Conservation (phyloP, 371 early-diverging fungal genomes). For the Lichtheimia hyalospora region DNA sequence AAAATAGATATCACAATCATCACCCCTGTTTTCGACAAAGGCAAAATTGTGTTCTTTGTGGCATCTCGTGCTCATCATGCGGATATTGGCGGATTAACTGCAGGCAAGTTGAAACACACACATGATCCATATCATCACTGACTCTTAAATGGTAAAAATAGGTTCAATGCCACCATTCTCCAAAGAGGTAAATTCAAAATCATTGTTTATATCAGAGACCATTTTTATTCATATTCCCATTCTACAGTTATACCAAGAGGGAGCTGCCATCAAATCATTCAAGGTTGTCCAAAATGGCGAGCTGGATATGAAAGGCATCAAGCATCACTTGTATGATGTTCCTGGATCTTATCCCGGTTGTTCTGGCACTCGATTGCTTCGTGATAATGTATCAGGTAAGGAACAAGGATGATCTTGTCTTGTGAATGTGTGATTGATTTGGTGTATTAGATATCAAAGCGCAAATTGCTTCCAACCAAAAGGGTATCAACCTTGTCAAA, state of each 20-base stretch:
- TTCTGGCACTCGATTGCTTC: conserved; percentile 82
- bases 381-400: conserved; percentile 80
- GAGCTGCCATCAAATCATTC: conserved; percentile 89
- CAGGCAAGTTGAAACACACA: conserved; percentile 40
- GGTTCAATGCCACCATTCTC: conserved; percentile 82
- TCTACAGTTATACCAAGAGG: conserved; percentile 81
- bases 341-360: conserved; percentile 88
- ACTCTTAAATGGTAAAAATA: conserved; percentile 16
- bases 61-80: conserved; percentile 97
- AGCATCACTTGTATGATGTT: conserved; percentile 69
- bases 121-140: conserved; percentile 1
- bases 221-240: not conserved
- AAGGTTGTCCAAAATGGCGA: conserved; percentile 80
- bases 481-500: conserved; percentile 85
- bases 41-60: conserved; percentile 88
- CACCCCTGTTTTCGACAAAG: conserved; percentile 91
- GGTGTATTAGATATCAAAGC: conserved; percentile 77
- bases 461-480: conserved; percentile 95
- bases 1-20: conserved; percentile 87
- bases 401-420: not conserved
- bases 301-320: conserved; percentile 80
- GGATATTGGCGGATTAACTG: conserved; percentile 90
- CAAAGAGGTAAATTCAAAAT: conserved; percentile 48
- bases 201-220: not conserved
- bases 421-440: not conserved